Conservation (phyloP, 1,284 basidiomycete species). For the Cystobasidium sp. region DNA sequence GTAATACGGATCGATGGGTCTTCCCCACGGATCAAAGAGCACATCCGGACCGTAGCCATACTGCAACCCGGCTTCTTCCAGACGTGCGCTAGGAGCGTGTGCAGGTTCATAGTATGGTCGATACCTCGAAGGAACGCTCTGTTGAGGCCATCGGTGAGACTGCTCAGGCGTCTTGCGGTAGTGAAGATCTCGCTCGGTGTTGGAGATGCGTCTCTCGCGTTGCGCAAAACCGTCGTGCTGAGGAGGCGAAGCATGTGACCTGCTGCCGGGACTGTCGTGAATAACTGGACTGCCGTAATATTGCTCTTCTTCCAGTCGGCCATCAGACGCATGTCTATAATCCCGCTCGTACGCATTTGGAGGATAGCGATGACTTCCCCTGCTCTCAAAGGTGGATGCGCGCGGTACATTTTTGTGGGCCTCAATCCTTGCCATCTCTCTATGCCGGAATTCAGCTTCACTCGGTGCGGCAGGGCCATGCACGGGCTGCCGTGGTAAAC, state of each 20-base stretch:
- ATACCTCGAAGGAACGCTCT: not conserved
- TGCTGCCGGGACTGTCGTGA: not conserved
- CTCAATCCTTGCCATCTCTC: too few species aligned
- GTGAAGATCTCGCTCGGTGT: not conserved
- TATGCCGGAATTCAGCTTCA: too few species aligned
- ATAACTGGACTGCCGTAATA: not conserved
- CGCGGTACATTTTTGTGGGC: too few species aligned
- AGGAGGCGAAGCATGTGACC: not conserved
- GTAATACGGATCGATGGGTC: slow-evolving; percentile 10
- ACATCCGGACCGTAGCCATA: not conserved
- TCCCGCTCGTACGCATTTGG: too few species aligned
- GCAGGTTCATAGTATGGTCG: slow-evolving; percentile 3
- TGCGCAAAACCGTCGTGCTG: not conserved
- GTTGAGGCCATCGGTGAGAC: not conserved
- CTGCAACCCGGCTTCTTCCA: not conserved
- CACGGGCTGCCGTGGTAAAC: too few species aligned
- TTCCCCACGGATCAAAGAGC: slow-evolving; percentile 5
- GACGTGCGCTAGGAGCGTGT: not conserved
- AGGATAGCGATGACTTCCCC: too few species aligned
- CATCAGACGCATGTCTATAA: too few species aligned
- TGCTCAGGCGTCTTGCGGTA: not conserved
- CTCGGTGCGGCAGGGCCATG: too few species aligned
- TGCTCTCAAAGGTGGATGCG: too few species aligned
- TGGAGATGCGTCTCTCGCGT: not conserved
- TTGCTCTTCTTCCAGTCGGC: not conserved